Percentiles rank a stretch among this genome's conserved stretches.
Evolutionary conservation across 257 asterid genomes (phyloP).

Genomic region (Solanum pennellii): DNA sequence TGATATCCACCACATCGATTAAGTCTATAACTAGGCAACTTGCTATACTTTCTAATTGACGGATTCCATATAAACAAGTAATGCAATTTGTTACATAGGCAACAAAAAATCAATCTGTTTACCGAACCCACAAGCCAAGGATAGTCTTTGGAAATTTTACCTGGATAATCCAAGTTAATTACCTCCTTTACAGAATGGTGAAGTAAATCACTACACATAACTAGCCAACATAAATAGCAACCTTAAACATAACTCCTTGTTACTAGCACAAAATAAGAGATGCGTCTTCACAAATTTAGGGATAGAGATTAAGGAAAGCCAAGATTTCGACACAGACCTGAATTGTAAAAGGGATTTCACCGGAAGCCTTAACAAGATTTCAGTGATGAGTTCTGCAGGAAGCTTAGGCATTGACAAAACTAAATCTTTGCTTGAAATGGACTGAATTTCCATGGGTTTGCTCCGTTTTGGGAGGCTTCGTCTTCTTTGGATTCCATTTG

Average conservation of each 20-base stretch:
- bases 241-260: background rate
- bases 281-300: background rate
- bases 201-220: background rate
- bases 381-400: background rate
- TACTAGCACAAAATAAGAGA: background rate
- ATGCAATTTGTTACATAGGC: slow-evolving; percentile 22
- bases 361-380: background rate
- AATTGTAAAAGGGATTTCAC: background rate
- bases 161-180: background rate
- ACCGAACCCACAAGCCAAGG: background rate
- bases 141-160: background rate
- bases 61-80: slow-evolving; percentile 40
- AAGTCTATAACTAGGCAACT: slow-evolving; percentile 16
- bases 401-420: slow-evolving; percentile 31
- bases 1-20: background rate
- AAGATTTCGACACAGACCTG: background rate
- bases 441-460: background rate
- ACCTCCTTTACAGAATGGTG: background rate
- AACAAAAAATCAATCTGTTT: background rate
- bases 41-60: slow-evolving; percentile 16
- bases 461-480: background rate
- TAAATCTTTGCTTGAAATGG: slow-evolving; percentile 19
- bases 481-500: background rate
- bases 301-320: background rate
- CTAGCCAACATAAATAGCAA: background rate